Base-by-base conservation (phyloP, 495 filamentous ascomycete species). In the Podospora didyma region DNA sequence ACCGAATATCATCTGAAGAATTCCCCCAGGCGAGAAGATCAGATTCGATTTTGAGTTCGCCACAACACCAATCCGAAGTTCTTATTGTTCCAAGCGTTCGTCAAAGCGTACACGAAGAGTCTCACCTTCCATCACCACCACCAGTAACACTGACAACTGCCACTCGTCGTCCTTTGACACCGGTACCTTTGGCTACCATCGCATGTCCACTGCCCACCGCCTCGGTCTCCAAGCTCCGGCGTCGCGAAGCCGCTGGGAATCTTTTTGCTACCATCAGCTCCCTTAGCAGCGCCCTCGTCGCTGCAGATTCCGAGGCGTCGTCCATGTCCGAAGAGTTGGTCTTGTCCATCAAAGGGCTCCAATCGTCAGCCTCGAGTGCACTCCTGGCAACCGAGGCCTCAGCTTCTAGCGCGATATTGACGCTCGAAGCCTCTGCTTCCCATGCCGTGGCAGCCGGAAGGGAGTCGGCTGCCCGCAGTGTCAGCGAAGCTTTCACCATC, bases 241-340 rank as follows among this genome's bases (percentile, higher is more conserved):
- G 28, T 20, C 47, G 47, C n/a, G 45, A 57, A n/a, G 35, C 52
- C n/a, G n/a, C n/a, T 20, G 39, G 24, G 21, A 62, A 55, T 35
- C 23, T 55, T 14, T 23, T 57, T 3, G 51, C 26, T 23, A 59
- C 51, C 4, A 60, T 60, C 44, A 54, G 42, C n/a, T 61, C 59
- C 16, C 54, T 66, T 34, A 61, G 56, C 51, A 51, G 46, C 28
- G 59, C 56, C 16, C 56, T 69, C 2, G 44, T 56, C 16, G 58
- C 58, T 16, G 56, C 53, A 0, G 53, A 10, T 7, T 42, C 58
- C 24, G 51, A 49, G 2, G 55, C 56, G 0, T 5, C 46, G 1
- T 58, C 50, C 20, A 35, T 64, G 17, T 62, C 61, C 1, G 46
- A 37, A 34, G 48, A 59, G 17, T 16, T 68, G 16, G 42, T 41